Conservation (phyloP, 2,329 filamentous ascomycete genomes). For the Colletotrichum siamense region DNA sequence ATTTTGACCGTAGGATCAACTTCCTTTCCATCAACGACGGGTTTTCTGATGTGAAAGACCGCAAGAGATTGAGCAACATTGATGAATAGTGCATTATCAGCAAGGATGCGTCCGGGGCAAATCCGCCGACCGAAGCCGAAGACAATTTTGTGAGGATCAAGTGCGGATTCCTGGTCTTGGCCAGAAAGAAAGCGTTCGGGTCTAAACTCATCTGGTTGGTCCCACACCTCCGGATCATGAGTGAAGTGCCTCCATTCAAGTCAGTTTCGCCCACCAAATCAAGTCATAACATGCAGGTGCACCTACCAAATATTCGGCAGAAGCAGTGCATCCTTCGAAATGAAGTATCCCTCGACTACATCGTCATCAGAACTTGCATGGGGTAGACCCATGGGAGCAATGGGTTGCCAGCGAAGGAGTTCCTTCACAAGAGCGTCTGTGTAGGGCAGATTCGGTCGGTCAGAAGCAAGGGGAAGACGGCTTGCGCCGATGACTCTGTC, state of each 20-base stretch:
- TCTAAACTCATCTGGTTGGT: conserved; percentile 38
- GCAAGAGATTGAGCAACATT: conserved; percentile 47
- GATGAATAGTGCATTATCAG: conserved; percentile 26
- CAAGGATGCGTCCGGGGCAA: conserved; percentile 26
- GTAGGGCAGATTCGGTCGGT: conserved; percentile 56
- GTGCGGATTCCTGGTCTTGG: conserved; percentile 10
- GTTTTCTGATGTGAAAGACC: conserved; percentile 46
- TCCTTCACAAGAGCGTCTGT: conserved; percentile 61
- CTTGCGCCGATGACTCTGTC: conserved; percentile 53
- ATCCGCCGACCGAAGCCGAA: conserved; percentile 27
- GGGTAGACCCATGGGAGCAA: conserved; percentile 48
- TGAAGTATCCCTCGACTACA: conserved; percentile 15
- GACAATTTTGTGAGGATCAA: conserved; percentile 17
- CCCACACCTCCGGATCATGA: conserved; percentile 72
- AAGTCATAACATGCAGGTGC: conserved; percentile 32
- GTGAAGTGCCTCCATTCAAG: not conserved
- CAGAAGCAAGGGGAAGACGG: conserved; percentile 52
- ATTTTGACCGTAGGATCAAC: conserved; percentile 28
- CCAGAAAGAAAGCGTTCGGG: conserved; percentile 36
- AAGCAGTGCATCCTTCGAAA: conserved; percentile 14
- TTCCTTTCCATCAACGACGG: conserved; percentile 36
- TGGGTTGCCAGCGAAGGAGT: conserved; percentile 59
- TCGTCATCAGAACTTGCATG: conserved; percentile 37
- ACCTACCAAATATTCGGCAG: conserved; percentile 32
- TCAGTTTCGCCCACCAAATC: not conserved